Evolutionary conservation across 2,329 filamentous ascomycete species (phyloP).

Genomic region (Cladosporium austrohemisphaericum): DNA sequence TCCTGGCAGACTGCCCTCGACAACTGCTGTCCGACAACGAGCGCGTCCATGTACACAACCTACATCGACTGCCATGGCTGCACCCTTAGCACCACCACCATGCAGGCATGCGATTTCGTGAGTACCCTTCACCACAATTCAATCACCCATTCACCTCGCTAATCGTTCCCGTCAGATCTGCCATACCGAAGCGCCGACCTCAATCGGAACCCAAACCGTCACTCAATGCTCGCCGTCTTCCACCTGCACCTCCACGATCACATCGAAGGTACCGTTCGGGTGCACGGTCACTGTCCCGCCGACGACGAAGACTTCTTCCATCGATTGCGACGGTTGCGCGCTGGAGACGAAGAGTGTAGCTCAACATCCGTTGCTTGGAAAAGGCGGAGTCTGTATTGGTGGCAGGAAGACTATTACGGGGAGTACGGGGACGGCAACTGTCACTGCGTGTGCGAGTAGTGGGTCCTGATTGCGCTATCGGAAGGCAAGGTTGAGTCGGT

Average conservation of each 20-base stretch:
- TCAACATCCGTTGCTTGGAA: neutral
- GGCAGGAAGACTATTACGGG: neutral
- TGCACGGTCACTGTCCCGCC: constrained; percentile 3
- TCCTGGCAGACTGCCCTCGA: no score
- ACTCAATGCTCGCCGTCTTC: neutral
- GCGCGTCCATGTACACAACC: constrained; percentile 4
- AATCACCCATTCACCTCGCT: neutral
- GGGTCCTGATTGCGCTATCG: no score
- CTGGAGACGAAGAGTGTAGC: neutral
- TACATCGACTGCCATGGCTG: constrained; percentile 16
- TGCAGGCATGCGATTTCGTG: neutral
- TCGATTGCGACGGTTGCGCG: constrained; percentile 3
- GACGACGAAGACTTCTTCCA: neutral
- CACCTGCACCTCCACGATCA: constrained; percentile 4
- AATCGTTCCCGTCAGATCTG: no score
- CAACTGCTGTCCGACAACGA: constrained; percentile 10
- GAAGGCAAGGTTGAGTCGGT: no score
- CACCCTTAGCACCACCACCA: neutral
- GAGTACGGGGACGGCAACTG: neutral
- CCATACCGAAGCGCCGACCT: neutral
- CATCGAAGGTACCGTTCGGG: constrained; percentile 2
- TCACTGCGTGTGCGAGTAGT: neutral
- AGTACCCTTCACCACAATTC: no score
- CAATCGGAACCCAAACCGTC: neutral
- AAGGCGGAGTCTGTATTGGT: neutral